Conservation (phyloP, 2,329 filamentous ascomycete genomes). For the Neonectria faginata region DNA sequence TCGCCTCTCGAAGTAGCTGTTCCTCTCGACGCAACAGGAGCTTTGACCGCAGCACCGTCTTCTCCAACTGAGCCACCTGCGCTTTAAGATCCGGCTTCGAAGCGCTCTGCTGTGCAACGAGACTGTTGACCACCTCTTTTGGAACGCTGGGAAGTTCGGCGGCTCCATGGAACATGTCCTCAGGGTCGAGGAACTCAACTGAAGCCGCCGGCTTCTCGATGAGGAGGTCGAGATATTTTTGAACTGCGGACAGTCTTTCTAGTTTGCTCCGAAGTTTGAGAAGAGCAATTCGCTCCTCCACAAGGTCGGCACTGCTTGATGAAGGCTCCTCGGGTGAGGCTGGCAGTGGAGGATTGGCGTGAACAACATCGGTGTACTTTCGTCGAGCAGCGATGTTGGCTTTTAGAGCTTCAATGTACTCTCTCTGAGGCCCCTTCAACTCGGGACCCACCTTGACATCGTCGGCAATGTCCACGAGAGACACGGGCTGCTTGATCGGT, state of each 20-base stretch:
- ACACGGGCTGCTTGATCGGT: slow-evolving; percentile 58
- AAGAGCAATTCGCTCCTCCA: slow-evolving; percentile 65
- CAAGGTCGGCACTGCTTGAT: slow-evolving; percentile 37
- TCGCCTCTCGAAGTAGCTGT: slow-evolving; percentile 63
- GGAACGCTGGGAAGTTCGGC: slow-evolving; percentile 63
- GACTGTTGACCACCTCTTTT: slow-evolving; percentile 61
- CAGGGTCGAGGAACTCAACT: slow-evolving; percentile 62
- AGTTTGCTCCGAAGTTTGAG: slow-evolving; percentile 65
- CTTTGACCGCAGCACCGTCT: slow-evolving; percentile 68
- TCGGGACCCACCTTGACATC: slow-evolving; percentile 52
- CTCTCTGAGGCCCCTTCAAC: slow-evolving; percentile 61
- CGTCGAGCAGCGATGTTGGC: slow-evolving; percentile 64
- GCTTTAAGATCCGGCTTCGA: slow-evolving; percentile 58
- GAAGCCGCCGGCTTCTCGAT: slow-evolving; percentile 64
- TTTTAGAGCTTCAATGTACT: slow-evolving; percentile 66
- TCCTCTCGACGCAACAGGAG: slow-evolving; percentile 68
- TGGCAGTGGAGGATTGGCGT: slow-evolving; percentile 35
- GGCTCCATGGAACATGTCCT: slow-evolving; percentile 59
- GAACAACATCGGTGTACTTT: slow-evolving; percentile 57
- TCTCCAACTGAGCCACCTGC: slow-evolving; percentile 66
- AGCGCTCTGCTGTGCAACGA: slow-evolving; percentile 56
- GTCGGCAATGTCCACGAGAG: slow-evolving; percentile 58
- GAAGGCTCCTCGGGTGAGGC: slow-evolving; percentile 36
- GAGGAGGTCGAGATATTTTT: slow-evolving; percentile 64
- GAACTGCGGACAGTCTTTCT: slow-evolving; percentile 62